Evolutionary conservation across 441 rosid species (phyloP).

Genomic region (Populus hybrid): DNA sequence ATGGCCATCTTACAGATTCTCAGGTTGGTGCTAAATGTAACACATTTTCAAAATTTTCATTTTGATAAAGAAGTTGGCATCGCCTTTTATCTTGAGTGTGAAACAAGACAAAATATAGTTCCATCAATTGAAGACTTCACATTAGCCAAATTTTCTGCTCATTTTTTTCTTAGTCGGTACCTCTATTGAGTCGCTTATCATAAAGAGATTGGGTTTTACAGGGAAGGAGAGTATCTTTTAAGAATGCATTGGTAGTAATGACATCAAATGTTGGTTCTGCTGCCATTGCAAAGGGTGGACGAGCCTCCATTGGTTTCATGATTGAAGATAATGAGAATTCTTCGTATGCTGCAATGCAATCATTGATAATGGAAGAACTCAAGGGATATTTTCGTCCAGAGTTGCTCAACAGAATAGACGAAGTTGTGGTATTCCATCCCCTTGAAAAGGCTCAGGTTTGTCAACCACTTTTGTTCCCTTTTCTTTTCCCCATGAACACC

Average conservation of each 20-base stretch:
- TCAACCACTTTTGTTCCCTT: not conserved
- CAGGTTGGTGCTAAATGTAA: conserved; percentile 44
- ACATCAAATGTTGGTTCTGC: conserved; percentile 48
- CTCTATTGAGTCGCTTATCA: conserved; percentile 2
- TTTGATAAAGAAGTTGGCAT: not conserved
- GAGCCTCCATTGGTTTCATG: conserved; percentile 54
- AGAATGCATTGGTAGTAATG: conserved; percentile 52
- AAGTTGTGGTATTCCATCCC: conserved; percentile 31
- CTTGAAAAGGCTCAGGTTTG: conserved; percentile 82
- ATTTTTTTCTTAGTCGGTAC: not conserved
- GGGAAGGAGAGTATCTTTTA: conserved; percentile 49
- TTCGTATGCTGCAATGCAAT: conserved; percentile 30
- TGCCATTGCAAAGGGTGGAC: conserved; percentile 36
- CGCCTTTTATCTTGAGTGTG: not conserved
- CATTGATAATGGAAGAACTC: conserved; percentile 31
- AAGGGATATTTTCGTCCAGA: conserved; percentile 35
- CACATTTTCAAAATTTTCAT: not conserved
- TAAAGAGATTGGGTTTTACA: conserved; percentile 25
- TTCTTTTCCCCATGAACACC: not conserved
- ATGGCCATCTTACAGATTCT: conserved; percentile 53
- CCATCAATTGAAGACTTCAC: not conserved
- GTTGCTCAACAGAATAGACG: conserved; percentile 35
- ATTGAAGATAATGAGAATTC: conserved; percentile 20
- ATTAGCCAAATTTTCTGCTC: not conserved
- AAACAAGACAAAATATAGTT: not conserved